Evolutionary conservation across 148 eudicot species (phyloP).

Genomic region (Tetragonia tetragonoides): DNA sequence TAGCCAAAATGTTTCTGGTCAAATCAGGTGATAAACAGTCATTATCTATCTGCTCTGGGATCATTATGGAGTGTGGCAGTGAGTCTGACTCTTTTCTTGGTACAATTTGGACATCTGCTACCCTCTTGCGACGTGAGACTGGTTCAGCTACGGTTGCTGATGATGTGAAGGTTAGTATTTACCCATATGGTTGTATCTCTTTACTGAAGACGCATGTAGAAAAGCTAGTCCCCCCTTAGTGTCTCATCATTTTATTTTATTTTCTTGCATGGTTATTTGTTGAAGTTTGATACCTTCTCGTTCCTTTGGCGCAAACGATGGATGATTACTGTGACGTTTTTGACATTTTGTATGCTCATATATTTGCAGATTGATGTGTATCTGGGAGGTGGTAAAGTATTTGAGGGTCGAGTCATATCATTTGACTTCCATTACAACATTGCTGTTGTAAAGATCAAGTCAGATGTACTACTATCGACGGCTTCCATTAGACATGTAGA

Average conservation of each 20-base stretch:
- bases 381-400: slow-evolving; percentile 1
- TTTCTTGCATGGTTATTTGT: too few relatives aligned
- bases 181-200: too few relatives aligned
- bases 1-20: not conserved
- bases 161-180: slow-evolving; percentile 13
- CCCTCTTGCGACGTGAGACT: not conserved
- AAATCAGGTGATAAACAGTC: not conserved
- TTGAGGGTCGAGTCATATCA: slow-evolving; percentile 1
- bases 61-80: slow-evolving; percentile 16
- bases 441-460: not conserved
- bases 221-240: too few relatives aligned
- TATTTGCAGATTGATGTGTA: slow-evolving; percentile 13
- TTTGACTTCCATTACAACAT: slow-evolving; percentile 17
- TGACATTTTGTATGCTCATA: not conserved
- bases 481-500: not conserved
- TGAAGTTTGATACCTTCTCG: too few relatives aligned
- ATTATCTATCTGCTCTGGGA: slow-evolving; percentile 13
- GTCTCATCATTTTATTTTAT: too few relatives aligned
- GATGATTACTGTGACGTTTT: not conserved
- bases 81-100: not conserved
- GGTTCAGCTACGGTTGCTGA: slow-evolving; percentile 5
- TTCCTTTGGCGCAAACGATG: too few relatives aligned
- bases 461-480: not conserved
- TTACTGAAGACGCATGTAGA: too few relatives aligned
- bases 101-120: slow-evolving; percentile 12